Evolutionary conservation across 371 early-diverging fungal genomes (phyloP).

Genomic region (Thermomucor indicae-seudaticae): DNA sequence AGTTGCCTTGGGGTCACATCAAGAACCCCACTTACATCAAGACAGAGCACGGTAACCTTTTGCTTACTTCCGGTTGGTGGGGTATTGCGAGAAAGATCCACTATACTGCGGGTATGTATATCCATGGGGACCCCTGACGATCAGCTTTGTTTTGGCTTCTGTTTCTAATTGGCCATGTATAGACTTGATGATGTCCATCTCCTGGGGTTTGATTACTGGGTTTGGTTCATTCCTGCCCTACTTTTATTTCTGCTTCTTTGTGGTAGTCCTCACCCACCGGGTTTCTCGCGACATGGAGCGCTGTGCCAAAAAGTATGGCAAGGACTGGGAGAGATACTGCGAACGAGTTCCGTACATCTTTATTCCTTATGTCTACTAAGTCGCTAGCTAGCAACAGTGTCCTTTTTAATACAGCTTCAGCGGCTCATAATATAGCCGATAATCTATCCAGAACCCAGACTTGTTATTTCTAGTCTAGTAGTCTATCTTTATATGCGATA

Average conservation of each 20-base stretch:
- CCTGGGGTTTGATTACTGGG: slow-evolving; percentile 81
- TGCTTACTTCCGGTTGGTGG: slow-evolving; percentile 87
- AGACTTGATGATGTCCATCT: slow-evolving; percentile 74
- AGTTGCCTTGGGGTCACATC: slow-evolving; percentile 62
- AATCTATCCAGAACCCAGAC: too few relatives aligned
- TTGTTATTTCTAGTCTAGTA: too few relatives aligned
- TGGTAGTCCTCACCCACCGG: slow-evolving; percentile 77
- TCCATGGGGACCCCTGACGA: neutral
- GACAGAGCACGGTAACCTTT: slow-evolving; percentile 71
- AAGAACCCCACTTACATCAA: slow-evolving; percentile 71
- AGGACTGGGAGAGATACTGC: slow-evolving; percentile 85
- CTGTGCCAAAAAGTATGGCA: slow-evolving; percentile 82
- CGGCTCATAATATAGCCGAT: too few relatives aligned
- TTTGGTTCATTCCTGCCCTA: slow-evolving; percentile 78
- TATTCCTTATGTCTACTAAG: slow-evolving; percentile 64
- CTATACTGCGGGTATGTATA: slow-evolving; percentile 61
- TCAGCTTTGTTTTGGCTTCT: neutral
- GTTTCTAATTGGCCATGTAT: neutral
- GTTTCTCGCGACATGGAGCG: slow-evolving; percentile 77
- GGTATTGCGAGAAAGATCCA: slow-evolving; percentile 82
- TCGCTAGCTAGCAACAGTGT: too few relatives aligned
- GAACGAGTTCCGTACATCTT: slow-evolving; percentile 73
- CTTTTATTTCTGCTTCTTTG: slow-evolving; percentile 84
- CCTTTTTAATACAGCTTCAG: too few relatives aligned
- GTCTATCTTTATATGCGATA: too few relatives aligned